These are phyloP conservation scores for Endocladia muricata DNA, from an alignment of 31 red algal genomes.

Conservation along the genomic window DNA sequence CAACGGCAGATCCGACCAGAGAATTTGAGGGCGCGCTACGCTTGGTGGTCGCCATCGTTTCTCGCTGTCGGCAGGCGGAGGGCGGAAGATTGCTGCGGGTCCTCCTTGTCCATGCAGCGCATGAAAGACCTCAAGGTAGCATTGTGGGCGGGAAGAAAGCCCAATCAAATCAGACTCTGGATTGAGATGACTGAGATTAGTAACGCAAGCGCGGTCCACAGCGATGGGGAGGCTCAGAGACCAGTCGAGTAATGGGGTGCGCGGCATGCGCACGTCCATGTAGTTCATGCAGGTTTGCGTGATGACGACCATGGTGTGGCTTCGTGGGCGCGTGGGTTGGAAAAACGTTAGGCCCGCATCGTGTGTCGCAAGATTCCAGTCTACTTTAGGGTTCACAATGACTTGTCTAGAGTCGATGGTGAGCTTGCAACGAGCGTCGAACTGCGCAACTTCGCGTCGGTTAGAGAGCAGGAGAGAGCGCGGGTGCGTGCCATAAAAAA, in stretches of 20 bases:
- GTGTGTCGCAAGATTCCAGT: constrained; percentile 4
- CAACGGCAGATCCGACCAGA: constrained; percentile 51
- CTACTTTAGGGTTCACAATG: background rate
- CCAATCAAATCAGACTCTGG: constrained; percentile 18
- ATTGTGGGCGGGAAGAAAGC: constrained; percentile 9
- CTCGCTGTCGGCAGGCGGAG: background rate
- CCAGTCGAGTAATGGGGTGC: constrained; percentile 35
- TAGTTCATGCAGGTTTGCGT: constrained; percentile 18
- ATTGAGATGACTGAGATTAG: background rate
- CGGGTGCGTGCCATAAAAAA: constrained; percentile 35
- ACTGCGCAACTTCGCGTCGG: background rate
- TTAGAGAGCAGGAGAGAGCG: constrained; percentile 37
- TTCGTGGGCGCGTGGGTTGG: constrained; percentile 7
- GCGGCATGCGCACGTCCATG: constrained; percentile 35
- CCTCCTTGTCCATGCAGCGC: background rate
- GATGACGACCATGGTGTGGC: constrained; percentile 8
- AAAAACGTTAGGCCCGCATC: constrained; percentile 10
- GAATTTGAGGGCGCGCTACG: background rate
- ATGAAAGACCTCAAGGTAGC: constrained; percentile 50
- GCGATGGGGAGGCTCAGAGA: constrained; percentile 27
- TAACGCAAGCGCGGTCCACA: constrained; percentile 19
- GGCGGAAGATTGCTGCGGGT: background rate
- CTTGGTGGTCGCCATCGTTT: background rate
- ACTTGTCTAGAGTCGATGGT: background rate
- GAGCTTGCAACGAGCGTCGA: constrained; percentile 3